These are phyloP conservation scores for Suhomyces sp. DNA, from an alignment of 805 yeast species.

Conservation along the genomic window DNA sequence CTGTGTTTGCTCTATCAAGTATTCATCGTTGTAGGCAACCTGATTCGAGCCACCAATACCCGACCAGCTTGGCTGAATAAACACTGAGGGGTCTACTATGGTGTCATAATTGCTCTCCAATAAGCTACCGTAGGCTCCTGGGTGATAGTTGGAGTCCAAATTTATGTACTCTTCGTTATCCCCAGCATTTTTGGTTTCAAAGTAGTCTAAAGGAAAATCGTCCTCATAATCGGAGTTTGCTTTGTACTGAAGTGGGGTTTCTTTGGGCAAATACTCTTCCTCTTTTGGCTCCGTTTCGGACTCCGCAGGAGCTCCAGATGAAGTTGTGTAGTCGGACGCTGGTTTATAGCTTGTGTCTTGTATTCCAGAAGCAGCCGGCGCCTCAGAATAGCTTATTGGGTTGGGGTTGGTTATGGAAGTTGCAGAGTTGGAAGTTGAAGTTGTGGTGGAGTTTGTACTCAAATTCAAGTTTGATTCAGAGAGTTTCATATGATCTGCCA, in stretches of 20 bases:
- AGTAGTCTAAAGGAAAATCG: constrained; percentile 71
- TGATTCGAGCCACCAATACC: constrained; percentile 17
- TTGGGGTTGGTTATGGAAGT: background rate
- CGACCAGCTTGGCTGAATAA: constrained; percentile 12
- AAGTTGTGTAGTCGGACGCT: constrained; percentile 13
- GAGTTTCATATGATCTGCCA: constrained; percentile 39
- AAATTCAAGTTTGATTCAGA: constrained; percentile 3
- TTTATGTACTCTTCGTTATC: constrained; percentile 22
- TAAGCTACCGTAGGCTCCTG: constrained; percentile 8
- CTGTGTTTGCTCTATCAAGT: constrained; percentile 50
- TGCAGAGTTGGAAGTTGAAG: background rate
- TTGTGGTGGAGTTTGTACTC: background rate
- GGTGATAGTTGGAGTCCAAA: constrained; percentile 19
- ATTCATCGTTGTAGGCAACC: constrained; percentile 44
- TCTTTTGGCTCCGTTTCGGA: constrained; percentile 3
- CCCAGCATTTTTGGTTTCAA: constrained; percentile 42
- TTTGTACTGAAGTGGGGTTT: constrained; percentile 23
- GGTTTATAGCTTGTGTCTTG: constrained; percentile 1
- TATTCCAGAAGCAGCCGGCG: background rate
- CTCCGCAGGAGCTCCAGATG: background rate
- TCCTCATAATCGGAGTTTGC: constrained; percentile 44
- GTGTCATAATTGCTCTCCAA: constrained; percentile 18
- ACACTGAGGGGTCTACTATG: constrained; percentile 18
- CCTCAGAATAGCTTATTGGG: background rate
- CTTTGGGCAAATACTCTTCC: constrained; percentile 11